Base-by-base conservation (phyloP, 2,329 filamentous ascomycete genomes). In the Stachybotrys elegans region DNA sequence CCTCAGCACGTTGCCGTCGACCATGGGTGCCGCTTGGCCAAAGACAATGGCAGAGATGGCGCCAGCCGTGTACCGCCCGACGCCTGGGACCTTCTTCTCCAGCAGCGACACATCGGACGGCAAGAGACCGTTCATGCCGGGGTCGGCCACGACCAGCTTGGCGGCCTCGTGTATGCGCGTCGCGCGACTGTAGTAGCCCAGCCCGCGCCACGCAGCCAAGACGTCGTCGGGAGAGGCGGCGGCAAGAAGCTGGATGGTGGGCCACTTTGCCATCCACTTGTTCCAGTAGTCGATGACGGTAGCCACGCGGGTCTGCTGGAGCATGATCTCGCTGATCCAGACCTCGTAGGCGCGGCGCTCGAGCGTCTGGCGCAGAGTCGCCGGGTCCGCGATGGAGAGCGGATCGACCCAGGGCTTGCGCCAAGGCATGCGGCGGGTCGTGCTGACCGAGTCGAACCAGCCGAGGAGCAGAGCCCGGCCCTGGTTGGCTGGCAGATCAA, bases 251-350 rank as follows among this genome's bases (percentile, higher is more conserved):
- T 70, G 67, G 4, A 83, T 71, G 0, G 76, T 79, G 1, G 79
- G 78, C 78, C 79, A 84, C 44, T 71, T 71, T 1, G 59, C 66
- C 66, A 80, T 80, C 80, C 80, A 84, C 1, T 67, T 68, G 22
- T 74, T 78, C 76, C 79, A 84, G 57, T 84, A 84, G 40, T 75
- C 76, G 17, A 82, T 75, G 1, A 83, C 80, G 6, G 73, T 75
- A 3, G 75, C 71, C 4, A 84, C 80, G 22, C 80, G 76, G 2
- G 80, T 84, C 61, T 84, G 80, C 58, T 84, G 80, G 11, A 83
- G 69, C 80, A 84, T 84, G 51, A 83, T 76, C 62, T 84, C 80
- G 54, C 75, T 79, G 55, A 84, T 81, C 77, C 79, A 83, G 38
- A 84, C 79, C 57, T 83, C 73, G 61, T 84, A 84, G 2, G 79